Evolutionary conservation across 495 filamentous ascomycete genomes (phyloP).

Genomic region (Penicillium crystallinum): DNA sequence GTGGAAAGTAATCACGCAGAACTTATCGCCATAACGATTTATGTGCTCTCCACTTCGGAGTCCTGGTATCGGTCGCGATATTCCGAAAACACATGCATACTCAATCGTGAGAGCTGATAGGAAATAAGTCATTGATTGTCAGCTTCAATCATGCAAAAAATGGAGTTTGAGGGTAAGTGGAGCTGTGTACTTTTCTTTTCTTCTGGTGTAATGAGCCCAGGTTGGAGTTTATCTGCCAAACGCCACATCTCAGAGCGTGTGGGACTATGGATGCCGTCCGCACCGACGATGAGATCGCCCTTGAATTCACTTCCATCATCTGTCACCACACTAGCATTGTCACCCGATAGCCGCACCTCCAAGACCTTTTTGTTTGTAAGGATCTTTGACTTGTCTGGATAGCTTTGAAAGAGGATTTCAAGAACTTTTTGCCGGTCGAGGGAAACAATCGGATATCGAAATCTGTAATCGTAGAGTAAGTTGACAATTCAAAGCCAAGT

Average conservation of each 20-base stretch:
- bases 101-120: not conserved
- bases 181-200: not conserved
- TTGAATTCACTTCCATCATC: constrained; percentile 25
- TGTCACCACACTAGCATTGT: constrained; percentile 5
- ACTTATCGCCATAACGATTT: not conserved
- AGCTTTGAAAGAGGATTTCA: constrained; percentile 12
- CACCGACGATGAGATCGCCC: constrained; percentile 4
- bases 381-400: constrained; percentile 7
- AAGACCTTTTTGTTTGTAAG: constrained; percentile 12
- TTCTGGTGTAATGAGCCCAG: not conserved
- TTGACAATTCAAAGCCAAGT: not conserved
- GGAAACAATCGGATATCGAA: constrained; percentile 17
- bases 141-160: not conserved
- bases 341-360: not conserved
- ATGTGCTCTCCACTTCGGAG: constrained; percentile 2
- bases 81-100: not conserved
- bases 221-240: not conserved
- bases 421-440: constrained; percentile 30
- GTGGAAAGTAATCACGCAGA: constrained; percentile 5
- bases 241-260: constrained; percentile 4
- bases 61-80: not conserved
- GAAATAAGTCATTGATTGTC: not conserved
- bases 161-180: no score
- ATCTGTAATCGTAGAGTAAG: constrained; percentile 18
- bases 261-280: constrained; percentile 10